These are phyloP conservation scores for Papiliotrema fonsecae DNA, from an alignment of 1,284 basidiomycete species.

Conservation along the genomic window DNA sequence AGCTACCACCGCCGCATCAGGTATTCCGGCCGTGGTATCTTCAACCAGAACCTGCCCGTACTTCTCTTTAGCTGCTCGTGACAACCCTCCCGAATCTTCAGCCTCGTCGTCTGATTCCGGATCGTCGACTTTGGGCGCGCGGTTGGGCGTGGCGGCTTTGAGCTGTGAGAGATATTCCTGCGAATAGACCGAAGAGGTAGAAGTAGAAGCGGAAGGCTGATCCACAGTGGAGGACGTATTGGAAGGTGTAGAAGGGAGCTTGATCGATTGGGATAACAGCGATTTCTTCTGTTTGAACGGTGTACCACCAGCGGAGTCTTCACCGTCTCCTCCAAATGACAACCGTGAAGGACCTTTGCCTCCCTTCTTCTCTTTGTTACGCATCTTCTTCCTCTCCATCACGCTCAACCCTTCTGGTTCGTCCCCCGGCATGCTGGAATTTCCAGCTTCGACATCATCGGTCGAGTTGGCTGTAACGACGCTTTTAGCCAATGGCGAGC, in stretches of 20 bases:
- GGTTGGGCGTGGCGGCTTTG: conserved; percentile 70
- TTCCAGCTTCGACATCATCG: neutral
- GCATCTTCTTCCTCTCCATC: conserved; percentile 41
- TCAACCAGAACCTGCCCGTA: conserved; percentile 41
- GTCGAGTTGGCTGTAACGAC: conserved; percentile 21
- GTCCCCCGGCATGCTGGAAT: conserved; percentile 3
- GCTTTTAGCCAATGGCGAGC: conserved; percentile 27
- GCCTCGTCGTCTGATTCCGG: conserved; percentile 55
- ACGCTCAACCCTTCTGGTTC: conserved; percentile 28
- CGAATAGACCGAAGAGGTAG: conserved; percentile 58
- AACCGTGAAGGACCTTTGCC: conserved; percentile 48
- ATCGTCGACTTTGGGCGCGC: conserved; percentile 51
- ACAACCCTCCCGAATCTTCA: conserved; percentile 24
- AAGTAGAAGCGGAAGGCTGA: conserved; percentile 53
- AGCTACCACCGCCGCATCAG: conserved; percentile 67
- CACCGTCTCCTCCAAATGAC: conserved; percentile 67
- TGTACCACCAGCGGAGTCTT: conserved; percentile 15
- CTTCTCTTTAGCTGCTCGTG: conserved; percentile 36
- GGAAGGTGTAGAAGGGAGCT: conserved; percentile 23
- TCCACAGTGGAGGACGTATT: conserved; percentile 29
- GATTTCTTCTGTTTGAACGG: conserved; percentile 47
- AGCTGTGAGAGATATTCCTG: conserved; percentile 73
- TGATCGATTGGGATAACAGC: conserved; percentile 43
- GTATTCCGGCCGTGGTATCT: conserved; percentile 57
- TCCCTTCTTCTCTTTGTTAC: conserved; percentile 47